Base-by-base conservation (phyloP, 2,329 filamentous ascomycete species). In the Monosporascus sp. region DNA sequence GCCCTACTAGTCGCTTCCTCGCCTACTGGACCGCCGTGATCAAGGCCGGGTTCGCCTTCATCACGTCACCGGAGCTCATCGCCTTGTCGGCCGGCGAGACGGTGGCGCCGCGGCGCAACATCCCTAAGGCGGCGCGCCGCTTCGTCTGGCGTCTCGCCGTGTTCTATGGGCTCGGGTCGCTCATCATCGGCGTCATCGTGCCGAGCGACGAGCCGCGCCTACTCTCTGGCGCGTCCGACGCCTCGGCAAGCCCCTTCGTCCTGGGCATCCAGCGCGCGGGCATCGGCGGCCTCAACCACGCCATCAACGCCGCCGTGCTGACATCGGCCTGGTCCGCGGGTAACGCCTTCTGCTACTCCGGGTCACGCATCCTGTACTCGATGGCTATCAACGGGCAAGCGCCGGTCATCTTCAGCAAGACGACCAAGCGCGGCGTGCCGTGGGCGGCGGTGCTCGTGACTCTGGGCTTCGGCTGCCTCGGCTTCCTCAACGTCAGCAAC, bases 271-370 rank as follows among this genome's bases (percentile, higher is more conserved):
- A 84, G 64, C 74, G 80, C 22, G 77, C 86, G 5, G 77, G 81
- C 11, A 89, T 92, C 60, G 70, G 72, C 2, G 79, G 76, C 1
- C 76, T 89, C 2, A 81, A 85, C 60, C 81, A 80, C 55, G 76
- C 88, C 59, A 84, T 89, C 72, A 89, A 89, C 63, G 84, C 78
- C 36, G 83, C 81, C 20, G 81, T 89, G 60, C 72, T 88, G 49
- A 83, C 85, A 17, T 86, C 83, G 6, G 85, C 84, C 2, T 82
- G 80, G 75, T 83, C 80, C 1, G 81, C 81, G 6, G 80, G 77
- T 25, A 84, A 83, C 62, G 79, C 80, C 0, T 82, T 82, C 72
- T 73, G 83, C 50, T 88, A 88, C 68, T 84, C 82, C 1, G 84
- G 85, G 49, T 85, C 82, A 42, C 82, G 88, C 64, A 82, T 90